Conservation (phyloP, 805 yeast genomes). For the Lipomyces oligophaga region DNA sequence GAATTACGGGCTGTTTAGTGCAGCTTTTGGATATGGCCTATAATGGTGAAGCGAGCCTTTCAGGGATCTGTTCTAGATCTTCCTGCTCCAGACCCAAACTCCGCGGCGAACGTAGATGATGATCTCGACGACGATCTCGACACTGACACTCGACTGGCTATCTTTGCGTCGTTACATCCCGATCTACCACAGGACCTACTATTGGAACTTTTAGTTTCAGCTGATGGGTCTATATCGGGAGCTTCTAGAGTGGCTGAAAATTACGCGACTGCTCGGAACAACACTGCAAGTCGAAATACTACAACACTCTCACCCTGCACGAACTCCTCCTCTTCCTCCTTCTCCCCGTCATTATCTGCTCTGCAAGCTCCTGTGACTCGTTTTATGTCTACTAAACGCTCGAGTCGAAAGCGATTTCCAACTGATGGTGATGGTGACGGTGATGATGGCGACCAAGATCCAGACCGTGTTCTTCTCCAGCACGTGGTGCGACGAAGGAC, state of each 20-base stretch:
- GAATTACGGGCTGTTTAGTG: too few species aligned
- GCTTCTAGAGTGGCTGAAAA: constrained; percentile 3
- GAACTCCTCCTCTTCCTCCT: background rate
- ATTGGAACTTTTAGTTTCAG: constrained; percentile 17
- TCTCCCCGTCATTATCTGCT: background rate
- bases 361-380: constrained; percentile 20
- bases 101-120: too few species aligned
- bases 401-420: constrained; percentile 10
- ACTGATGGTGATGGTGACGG: constrained; percentile 17
- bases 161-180: constrained; percentile 29
- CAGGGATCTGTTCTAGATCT: too few species aligned
- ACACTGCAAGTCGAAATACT: background rate
- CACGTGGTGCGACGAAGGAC: too few species aligned
- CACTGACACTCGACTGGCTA: constrained; percentile 24
- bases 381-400: constrained; percentile 9
- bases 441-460: too few species aligned
- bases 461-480: too few species aligned
- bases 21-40: too few species aligned
- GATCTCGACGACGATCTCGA: constrained; percentile 1
- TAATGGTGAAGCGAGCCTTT: too few species aligned
- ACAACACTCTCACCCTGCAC: background rate
- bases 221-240: constrained; percentile 13
- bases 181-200: constrained; percentile 1
- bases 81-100: too few species aligned
- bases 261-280: background rate